A percentile compares a stretch with the other conserved stretches of the same genome.
Evolutionary conservation across 352 stramenopile species (phyloP).

Genomic region (Globisporangium heterothallicum): DNA sequence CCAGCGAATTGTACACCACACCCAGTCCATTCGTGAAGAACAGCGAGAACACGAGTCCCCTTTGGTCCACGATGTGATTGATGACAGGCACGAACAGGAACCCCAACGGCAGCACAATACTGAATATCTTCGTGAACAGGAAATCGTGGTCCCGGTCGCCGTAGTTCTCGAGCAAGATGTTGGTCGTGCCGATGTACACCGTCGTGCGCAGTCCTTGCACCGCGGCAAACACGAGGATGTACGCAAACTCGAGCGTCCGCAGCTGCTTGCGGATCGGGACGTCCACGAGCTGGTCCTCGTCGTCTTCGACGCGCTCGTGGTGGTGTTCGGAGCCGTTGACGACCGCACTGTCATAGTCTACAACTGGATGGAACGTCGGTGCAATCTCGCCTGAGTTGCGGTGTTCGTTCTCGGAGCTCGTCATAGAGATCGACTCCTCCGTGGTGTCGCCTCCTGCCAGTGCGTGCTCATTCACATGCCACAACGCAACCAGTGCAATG

Average conservation of each 20-base stretch:
- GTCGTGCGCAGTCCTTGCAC: conserved; percentile 74
- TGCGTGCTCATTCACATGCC: conserved; percentile 65
- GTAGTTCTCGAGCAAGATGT: conserved; percentile 82
- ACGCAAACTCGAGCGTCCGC: conserved; percentile 75
- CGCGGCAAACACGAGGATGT: conserved; percentile 61
- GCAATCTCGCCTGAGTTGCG: background rate
- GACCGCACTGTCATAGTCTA: background rate
- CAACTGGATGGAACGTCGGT: background rate
- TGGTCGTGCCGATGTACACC: conserved; percentile 83
- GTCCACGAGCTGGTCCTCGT: conserved; percentile 41
- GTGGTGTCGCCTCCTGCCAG: conserved; percentile 17
- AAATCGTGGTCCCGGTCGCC: conserved; percentile 53
- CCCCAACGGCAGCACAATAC: conserved; percentile 73
- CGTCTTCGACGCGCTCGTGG: conserved; percentile 1
- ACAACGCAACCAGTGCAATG: conserved; percentile 58
- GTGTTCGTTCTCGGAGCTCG: background rate
- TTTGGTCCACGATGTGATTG: conserved; percentile 74
- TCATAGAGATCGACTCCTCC: background rate
- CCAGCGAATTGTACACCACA: conserved; percentile 65
- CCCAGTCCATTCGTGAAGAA: conserved; percentile 70
- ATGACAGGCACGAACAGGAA: conserved; percentile 84
- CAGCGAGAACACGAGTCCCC: conserved; percentile 55
- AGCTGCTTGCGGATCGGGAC: conserved; percentile 57
- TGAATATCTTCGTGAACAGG: conserved; percentile 85
- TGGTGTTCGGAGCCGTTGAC: background rate